Base-by-base conservation (phyloP, 2,329 filamentous ascomycete species). In the Anthostomella pinea region DNA sequence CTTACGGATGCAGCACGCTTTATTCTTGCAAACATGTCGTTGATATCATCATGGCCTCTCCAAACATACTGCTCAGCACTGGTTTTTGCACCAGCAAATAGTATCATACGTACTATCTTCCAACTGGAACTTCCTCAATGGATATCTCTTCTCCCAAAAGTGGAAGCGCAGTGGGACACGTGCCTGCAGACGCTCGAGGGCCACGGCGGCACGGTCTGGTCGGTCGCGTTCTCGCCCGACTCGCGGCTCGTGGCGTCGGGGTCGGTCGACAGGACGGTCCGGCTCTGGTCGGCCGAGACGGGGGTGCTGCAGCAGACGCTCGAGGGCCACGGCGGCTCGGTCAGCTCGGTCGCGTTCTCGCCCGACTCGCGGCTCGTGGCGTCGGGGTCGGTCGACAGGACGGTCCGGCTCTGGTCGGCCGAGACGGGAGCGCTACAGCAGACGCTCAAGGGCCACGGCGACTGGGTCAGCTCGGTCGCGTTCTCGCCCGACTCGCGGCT, bases 51-150 rank as follows among this genome's bases (percentile, higher is more conserved):
- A 8, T 38, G 56, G 3, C 53, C 59, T 19, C 45, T 55, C n/a
- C 60, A 66, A 38, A 25, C 49, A 35, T 66, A 66, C 43, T 57
- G 34, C 33, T 62, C 48, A 30, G 57, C 35, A 17, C 56, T 50
- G 23, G 43, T 48, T 31, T 64, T 66, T 43, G 49, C 56, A 9
- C 62, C 59, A 28, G 17, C 39, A 8, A 32, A 38, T 3, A 60
- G 55, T 34, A 43, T 53, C 20, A 25, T 63, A 17, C 49, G 59
- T 21, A 39, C 25, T 13, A 30, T 11, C 9, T 56, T 50, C 26
- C 5, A 38, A 14, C 28, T 46, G 21, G 14, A 40, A 8, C 39
- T 49, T 3, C 49, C 51, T n/a, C 8, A 18, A 8, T 49, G 43
- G 46, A 41, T 60, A 13, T 20, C 6, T 15, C 18, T 15, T 14